Evolutionary conservation across 2,329 filamentous ascomycete genomes (phyloP).

Genomic region (Cylindrodendrum hubeiense): DNA sequence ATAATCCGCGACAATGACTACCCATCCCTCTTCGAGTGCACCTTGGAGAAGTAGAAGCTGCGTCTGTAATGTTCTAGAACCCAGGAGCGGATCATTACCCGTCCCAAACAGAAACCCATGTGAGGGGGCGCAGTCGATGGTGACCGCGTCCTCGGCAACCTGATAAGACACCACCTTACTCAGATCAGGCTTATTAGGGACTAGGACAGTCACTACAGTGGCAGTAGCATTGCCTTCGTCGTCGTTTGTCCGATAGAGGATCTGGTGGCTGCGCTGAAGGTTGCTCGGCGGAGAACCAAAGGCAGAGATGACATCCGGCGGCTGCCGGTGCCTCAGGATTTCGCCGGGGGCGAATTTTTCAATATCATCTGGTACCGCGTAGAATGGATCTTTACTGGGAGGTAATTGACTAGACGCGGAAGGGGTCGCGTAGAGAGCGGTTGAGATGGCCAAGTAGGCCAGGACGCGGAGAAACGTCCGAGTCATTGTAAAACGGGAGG

Average conservation of each 20-base stretch:
- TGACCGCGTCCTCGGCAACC: conserved; percentile 54
- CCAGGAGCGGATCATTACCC: conserved; percentile 49
- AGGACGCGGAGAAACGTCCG: neutral
- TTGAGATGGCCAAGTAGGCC: conserved; percentile 9
- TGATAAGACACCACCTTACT: conserved; percentile 56
- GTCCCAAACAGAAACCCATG: conserved; percentile 38
- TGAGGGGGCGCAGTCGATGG: conserved; percentile 50
- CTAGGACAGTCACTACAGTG: conserved; percentile 54
- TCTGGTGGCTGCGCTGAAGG: conserved; percentile 44
- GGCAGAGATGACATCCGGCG: conserved; percentile 37
- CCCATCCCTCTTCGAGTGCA: conserved; percentile 57
- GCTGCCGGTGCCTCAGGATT: conserved; percentile 36
- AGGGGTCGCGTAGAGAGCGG: neutral
- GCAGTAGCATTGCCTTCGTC: conserved; percentile 49
- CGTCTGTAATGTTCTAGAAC: conserved; percentile 45
- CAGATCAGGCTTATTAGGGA: conserved; percentile 48
- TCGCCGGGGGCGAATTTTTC: conserved; percentile 29
- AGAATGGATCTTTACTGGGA: conserved; percentile 42
- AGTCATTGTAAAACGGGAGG: neutral
- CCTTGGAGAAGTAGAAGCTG: conserved; percentile 40
- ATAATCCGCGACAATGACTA: conserved; percentile 62
- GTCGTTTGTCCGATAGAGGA: conserved; percentile 56
- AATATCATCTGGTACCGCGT: conserved; percentile 34
- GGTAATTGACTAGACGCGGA: conserved; percentile 2
- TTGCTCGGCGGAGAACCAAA: conserved; percentile 31